phyloP scores from a whole-genome alignment of 1,284 basidiomycete species.

The Ceratorhiza oryzae-sativae region DNA sequence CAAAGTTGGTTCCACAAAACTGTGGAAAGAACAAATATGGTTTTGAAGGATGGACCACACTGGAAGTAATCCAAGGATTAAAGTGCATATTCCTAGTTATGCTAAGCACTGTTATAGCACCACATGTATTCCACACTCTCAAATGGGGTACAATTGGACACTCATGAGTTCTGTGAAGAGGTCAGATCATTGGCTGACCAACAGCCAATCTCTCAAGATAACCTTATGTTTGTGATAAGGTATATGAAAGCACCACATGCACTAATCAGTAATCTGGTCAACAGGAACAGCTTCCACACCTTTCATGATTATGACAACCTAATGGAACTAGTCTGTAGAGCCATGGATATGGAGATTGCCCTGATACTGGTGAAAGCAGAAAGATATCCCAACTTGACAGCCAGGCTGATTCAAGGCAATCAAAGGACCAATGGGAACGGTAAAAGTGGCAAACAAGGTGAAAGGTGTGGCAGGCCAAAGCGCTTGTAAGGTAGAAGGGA shows the following conservation, averaged over 20 bases:
- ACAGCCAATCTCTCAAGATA: neutral
- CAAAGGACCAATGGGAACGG: neutral
- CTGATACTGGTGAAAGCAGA: neutral
- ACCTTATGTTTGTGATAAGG: neutral
- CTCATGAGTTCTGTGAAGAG: neutral
- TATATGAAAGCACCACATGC: neutral
- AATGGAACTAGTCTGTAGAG: neutral
- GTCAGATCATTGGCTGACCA: neutral
- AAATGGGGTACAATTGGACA: neutral
- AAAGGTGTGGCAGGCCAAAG: neutral
- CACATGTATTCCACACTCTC: neutral
- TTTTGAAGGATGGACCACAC: neutral
- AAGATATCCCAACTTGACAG: neutral
- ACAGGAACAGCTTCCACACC: neutral
- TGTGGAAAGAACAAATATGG: neutral
- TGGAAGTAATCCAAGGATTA: slow-evolving; percentile 6
- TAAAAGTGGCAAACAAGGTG: neutral
- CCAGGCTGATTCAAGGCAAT: neutral
- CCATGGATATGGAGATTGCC: neutral
- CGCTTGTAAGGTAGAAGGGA: neutral
- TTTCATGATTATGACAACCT: neutral
- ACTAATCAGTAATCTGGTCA: neutral
- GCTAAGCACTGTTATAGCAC: neutral
- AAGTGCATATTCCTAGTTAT: neutral
- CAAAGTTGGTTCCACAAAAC: slow-evolving; percentile 2